Base-by-base conservation (phyloP, 2,329 filamentous ascomycete species). In the Mycosphaerella sp. region DNA sequence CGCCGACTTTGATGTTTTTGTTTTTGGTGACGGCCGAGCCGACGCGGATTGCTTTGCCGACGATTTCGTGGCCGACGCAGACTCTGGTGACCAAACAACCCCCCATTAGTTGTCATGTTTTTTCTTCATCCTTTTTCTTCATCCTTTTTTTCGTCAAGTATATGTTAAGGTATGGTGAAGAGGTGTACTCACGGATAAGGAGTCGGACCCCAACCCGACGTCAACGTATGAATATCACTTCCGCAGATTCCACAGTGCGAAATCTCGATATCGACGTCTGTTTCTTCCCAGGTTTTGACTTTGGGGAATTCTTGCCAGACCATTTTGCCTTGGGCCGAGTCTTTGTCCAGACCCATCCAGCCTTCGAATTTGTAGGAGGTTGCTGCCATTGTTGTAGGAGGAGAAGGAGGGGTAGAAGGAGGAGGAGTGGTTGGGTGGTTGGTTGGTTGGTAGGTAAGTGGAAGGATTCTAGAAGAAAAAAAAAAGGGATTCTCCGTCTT, bases 311-410 rank as follows among this genome's bases (percentile, higher is more conserved):
- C 66, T 36, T 74, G 68, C 77, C 77, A 79, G 30, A 69, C 70
- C 72, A 80, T 76, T 48, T 78, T 78, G 51, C 79, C 79, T 46
- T 79, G 63, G 30, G 68, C 74, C 10, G 76, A 67, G 52, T 68
- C 66, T 28, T 70, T 60, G 65, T 76, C 74, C 32, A 75, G 71
- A 62, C 75, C 79, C 58, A 80, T 69, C 78, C 79, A 81, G 61
- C 79, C 79, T 63, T 78, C 71, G 62, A 81, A 81, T 50, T 73
- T 75, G 66, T 76, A 75, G 56, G 74, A 68, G 32, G 46, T 43
- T 25, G 42, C 27, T 5, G 44, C 34, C 44, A 46, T 46, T n/a
- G 4, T 54, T 25, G 6, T 9, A 25, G 3, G 35, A n/a, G n/a
- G n/a, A n/a, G n/a, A n/a, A n/a, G n/a, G n/a, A n/a, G n/a, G n/a